These are phyloP conservation scores for Meira miltonrushii DNA, from an alignment of 1,284 basidiomycete species.

Conservation along the genomic window DNA sequence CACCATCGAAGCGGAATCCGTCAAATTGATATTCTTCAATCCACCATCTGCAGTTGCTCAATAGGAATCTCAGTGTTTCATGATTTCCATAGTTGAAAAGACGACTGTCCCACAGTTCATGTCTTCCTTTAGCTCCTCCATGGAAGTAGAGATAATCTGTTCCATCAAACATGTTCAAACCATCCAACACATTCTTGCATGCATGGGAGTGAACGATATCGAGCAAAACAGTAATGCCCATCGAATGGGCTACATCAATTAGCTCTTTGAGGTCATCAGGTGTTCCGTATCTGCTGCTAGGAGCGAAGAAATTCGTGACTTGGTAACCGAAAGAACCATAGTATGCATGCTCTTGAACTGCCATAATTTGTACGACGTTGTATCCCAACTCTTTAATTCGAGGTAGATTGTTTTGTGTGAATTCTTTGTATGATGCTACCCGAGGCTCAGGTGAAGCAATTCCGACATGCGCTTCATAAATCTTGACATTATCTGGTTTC, in stretches of 20 bases:
- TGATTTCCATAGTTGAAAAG: slow-evolving; percentile 94
- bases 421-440: slow-evolving; percentile 93
- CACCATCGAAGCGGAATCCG: slow-evolving; percentile 96
- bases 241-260: slow-evolving; percentile 84
- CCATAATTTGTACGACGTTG: slow-evolving; percentile 82
- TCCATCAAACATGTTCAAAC: slow-evolving; percentile 91
- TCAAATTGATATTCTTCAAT: slow-evolving; percentile 93
- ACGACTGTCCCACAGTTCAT: slow-evolving; percentile 84
- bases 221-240: slow-evolving; percentile 87
- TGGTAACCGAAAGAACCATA: slow-evolving; percentile 99
- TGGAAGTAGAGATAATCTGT: slow-evolving; percentile 97
- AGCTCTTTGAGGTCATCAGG: slow-evolving; percentile 94
- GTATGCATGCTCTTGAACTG: slow-evolving; percentile 93
- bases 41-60: slow-evolving; percentile 92
- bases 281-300: slow-evolving; percentile 76
- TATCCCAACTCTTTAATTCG: slow-evolving; percentile 87
- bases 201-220: slow-evolving; percentile 98
- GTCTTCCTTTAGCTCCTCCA: slow-evolving; percentile 77
- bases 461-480: slow-evolving; percentile 93
- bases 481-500: slow-evolving; percentile 67
- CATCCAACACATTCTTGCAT: slow-evolving; percentile 93
- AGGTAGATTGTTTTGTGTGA: slow-evolving; percentile 71
- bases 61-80: slow-evolving; percentile 86
- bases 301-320: slow-evolving; percentile 95
- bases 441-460: slow-evolving; percentile 82